Percentiles rank a stretch among this genome's conserved stretches.
Conservation (phyloP, 2,329 filamentous ascomycete species). For the Fusarium mexicanum region DNA sequence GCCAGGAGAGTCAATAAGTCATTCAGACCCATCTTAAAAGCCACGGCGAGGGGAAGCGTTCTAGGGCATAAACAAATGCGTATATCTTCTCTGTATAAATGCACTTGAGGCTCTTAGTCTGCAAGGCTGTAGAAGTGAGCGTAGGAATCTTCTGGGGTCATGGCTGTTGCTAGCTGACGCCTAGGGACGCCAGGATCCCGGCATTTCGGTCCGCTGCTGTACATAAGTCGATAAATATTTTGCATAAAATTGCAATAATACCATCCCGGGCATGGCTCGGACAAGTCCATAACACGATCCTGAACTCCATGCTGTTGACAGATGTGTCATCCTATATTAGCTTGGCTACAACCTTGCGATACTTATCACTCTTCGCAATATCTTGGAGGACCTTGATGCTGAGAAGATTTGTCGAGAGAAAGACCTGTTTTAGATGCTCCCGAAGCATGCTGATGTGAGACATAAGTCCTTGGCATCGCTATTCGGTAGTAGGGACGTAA, state of each 20-base stretch:
- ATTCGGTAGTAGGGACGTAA: neutral
- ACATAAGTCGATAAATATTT: neutral
- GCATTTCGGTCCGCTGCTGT: neutral
- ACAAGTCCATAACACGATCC: neutral
- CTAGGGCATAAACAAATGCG: conserved; percentile 47
- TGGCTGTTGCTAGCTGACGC: neutral
- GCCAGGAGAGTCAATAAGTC: conserved; percentile 43
- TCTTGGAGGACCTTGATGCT: conserved; percentile 50
- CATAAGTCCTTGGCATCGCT: conserved; percentile 9
- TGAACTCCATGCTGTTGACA: neutral
- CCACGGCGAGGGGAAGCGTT: conserved; percentile 46
- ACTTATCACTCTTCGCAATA: conserved; percentile 49
- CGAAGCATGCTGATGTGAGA: neutral
- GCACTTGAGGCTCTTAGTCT: conserved; percentile 45
- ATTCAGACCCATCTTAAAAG: conserved; percentile 39
- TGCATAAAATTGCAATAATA: no score
- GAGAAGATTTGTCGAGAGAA: conserved; percentile 51
- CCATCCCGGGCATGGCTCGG: neutral
- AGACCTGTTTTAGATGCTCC: conserved; percentile 42
- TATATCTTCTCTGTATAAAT: conserved; percentile 43
- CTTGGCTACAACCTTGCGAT: conserved; percentile 47
- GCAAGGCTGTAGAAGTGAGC: conserved; percentile 47
- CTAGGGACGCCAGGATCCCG: neutral
- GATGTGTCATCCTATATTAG: conserved; percentile 52
- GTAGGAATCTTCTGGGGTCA: conserved; percentile 25